Evolutionary conservation across 805 yeast species (phyloP).

Genomic region (Wickerhamomyces bovis): DNA sequence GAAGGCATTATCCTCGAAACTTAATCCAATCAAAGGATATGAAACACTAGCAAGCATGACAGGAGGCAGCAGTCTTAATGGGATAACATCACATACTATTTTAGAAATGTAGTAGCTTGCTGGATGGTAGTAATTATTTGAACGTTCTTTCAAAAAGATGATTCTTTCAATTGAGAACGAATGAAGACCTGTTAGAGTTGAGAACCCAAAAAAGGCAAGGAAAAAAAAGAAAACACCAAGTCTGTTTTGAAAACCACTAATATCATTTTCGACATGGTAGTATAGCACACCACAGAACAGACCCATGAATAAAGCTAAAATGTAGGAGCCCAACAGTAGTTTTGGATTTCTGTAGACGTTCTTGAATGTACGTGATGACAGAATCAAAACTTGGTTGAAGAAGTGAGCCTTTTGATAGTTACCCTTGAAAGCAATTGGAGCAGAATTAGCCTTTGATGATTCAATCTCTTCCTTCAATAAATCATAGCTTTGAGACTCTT

Average conservation of each 20-base stretch:
- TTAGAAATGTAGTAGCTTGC: constrained; percentile 80
- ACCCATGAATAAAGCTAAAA: constrained; percentile 71
- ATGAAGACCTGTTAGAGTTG: constrained; percentile 86
- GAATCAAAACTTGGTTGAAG: constrained; percentile 58
- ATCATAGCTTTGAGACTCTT: constrained; percentile 27
- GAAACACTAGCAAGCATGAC: constrained; percentile 69
- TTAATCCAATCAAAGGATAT: constrained; percentile 87
- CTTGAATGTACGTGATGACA: constrained; percentile 84
- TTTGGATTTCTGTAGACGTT: constrained; percentile 90
- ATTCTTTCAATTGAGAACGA: constrained; percentile 85
- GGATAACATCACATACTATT: constrained; percentile 86
- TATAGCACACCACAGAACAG: constrained; percentile 81
- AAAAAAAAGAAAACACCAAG: constrained; percentile 89
- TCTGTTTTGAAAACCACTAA: constrained; percentile 94
- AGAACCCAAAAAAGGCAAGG: constrained; percentile 88
- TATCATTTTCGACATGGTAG: constrained; percentile 78
- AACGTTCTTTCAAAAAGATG: constrained; percentile 86
- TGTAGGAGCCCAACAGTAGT: constrained; percentile 78
- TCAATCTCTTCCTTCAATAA: constrained; percentile 28
- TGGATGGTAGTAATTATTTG: constrained; percentile 91
- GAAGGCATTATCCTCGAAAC: constrained; percentile 70
- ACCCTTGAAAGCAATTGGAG: constrained; percentile 19
- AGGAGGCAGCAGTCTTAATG: constrained; percentile 91
- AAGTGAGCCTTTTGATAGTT: constrained; percentile 44
- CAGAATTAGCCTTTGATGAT: constrained; percentile 16